A percentile compares a stretch with the other conserved stretches of the same genome.
phyloP scores from a whole-genome alignment of 805 yeast genomes.

The Maudiozyma serrabonitensis region DNA sequence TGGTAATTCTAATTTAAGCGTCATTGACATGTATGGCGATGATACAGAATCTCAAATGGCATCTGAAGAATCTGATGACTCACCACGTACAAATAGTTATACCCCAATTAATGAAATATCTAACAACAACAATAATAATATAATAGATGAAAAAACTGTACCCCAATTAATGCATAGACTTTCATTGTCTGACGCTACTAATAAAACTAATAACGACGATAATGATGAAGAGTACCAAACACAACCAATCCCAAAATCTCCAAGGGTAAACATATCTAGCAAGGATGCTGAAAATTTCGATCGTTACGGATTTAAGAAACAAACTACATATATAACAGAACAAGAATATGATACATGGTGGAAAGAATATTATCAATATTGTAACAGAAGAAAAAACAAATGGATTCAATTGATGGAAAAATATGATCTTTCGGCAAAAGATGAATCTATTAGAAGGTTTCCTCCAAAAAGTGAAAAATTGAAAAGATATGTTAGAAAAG shows the following conservation, averaged over 20 bases:
- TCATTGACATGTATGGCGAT: slow-evolving; percentile 32
- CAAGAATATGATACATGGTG: slow-evolving; percentile 70
- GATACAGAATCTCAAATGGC: neutral
- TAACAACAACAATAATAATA: neutral
- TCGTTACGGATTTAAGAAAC: slow-evolving; percentile 80
- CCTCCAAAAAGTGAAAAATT: slow-evolving; percentile 74
- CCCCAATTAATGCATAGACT: neutral
- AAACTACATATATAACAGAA: slow-evolving; percentile 41
- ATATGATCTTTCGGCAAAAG: slow-evolving; percentile 47
- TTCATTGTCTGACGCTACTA: neutral
- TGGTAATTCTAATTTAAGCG: slow-evolving; percentile 27
- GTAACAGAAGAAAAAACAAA: slow-evolving; percentile 56
- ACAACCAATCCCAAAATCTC: slow-evolving; percentile 1
- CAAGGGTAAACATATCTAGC: neutral
- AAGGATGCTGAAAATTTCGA: slow-evolving; percentile 36
- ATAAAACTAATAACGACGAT: neutral
- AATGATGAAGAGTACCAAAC: slow-evolving; percentile 6
- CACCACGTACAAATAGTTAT: neutral
- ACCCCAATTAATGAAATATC: neutral
- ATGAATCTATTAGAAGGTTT: slow-evolving; percentile 51
- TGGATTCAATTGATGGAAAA: slow-evolving; percentile 64
- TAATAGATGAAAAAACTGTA: neutral
- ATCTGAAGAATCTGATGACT: slow-evolving; percentile 1
- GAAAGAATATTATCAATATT: slow-evolving; percentile 51
- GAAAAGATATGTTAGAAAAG: slow-evolving; percentile 75